Percentiles rank a stretch among this genome's conserved stretches.
These are phyloP conservation scores for Pyricularia pennisetigena DNA, from an alignment of 2,329 filamentous ascomycete species.

Conservation along the genomic window DNA sequence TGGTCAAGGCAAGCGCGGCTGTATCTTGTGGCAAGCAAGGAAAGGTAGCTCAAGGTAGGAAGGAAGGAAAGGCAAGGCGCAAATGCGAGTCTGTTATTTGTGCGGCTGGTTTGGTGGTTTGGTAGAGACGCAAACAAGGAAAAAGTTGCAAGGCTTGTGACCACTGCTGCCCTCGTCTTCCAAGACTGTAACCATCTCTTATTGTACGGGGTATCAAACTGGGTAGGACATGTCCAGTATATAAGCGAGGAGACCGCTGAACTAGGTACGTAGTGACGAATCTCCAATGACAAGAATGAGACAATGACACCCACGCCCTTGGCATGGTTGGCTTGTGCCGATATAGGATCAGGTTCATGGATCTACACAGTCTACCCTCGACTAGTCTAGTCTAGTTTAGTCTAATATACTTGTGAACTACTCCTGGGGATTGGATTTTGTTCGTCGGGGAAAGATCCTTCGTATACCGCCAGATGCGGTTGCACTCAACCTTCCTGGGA, in stretches of 20 bases:
- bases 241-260: neutral
- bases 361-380: neutral
- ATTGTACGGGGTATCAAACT: neutral
- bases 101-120: too few species aligned
- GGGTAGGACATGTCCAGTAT: neutral
- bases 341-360: neutral
- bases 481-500: neutral
- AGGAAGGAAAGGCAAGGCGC: too few species aligned
- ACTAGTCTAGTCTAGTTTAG: neutral
- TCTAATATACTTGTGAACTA: neutral
- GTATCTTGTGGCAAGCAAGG: too few species aligned
- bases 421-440: neutral
- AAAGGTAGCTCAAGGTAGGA: too few species aligned
- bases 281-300: neutral
- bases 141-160: neutral
- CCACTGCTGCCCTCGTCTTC: neutral
- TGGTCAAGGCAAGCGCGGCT: too few species aligned
- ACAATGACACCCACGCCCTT: neutral
- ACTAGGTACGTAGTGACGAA: neutral
- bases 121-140: neutral
- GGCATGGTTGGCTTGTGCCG: neutral
- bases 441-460: neutral
- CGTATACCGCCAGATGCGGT: neutral
- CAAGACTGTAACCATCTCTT: neutral
- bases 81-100: too few species aligned